phyloP scores from a whole-genome alignment of 768 basidiomycete species.

The Hirschioporus abietinus region DNA sequence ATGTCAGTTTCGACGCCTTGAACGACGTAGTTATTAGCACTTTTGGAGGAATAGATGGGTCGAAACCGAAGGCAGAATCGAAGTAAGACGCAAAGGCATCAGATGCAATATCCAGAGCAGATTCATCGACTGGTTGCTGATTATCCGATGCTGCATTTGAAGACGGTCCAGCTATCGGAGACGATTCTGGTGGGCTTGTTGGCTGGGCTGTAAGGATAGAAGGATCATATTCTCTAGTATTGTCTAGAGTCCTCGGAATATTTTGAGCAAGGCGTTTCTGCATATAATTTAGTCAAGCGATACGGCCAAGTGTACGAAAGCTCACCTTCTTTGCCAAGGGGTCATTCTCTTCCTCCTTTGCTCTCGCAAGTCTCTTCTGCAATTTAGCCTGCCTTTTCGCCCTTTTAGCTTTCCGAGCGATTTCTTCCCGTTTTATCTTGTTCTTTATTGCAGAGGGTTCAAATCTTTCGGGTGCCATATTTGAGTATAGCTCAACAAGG shows the following conservation, averaged over 20 bases:
- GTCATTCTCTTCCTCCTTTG: constrained; percentile 71
- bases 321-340: constrained; percentile 74
- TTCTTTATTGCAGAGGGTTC: constrained; percentile 74
- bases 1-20: constrained; percentile 83
- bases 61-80: constrained; percentile 43
- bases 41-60: constrained; percentile 74
- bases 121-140: constrained; percentile 46
- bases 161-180: constrained; percentile 23
- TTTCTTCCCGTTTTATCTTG: constrained; percentile 81
- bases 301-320: constrained; percentile 1
- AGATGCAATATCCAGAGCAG: constrained; percentile 60
- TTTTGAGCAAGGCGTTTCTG: constrained; percentile 83
- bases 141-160: constrained; percentile 25
- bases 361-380: constrained; percentile 68
- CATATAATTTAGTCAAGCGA: neutral
- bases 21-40: constrained; percentile 88
- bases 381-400: constrained; percentile 79
- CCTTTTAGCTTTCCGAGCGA: constrained; percentile 67
- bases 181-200: constrained; percentile 15
- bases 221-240: constrained; percentile 81
- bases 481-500: neutral
- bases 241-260: constrained; percentile 89
- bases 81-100: constrained; percentile 82
- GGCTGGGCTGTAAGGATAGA: constrained; percentile 51
- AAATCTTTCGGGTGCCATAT: constrained; percentile 54